phyloP scores from a whole-genome alignment of 169 alveolate species.

The Plasmodium vivax region DNA sequence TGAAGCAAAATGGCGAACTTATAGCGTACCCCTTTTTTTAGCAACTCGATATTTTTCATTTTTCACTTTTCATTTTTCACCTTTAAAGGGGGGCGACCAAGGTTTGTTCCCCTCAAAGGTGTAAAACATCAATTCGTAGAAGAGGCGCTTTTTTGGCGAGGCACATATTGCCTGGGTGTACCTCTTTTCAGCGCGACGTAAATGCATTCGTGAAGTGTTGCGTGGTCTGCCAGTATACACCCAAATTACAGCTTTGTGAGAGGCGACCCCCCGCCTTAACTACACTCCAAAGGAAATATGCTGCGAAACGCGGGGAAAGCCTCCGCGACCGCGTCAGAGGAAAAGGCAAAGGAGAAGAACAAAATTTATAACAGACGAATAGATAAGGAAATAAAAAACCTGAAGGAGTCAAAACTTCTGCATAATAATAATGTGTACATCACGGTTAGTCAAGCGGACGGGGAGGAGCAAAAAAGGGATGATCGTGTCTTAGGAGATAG shows the following conservation, averaged over 20 bases:
- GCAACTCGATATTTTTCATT: neutral
- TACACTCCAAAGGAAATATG: neutral
- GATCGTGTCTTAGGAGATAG: neutral
- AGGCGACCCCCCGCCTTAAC: neutral
- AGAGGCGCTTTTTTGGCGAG: neutral
- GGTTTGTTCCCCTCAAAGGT: neutral
- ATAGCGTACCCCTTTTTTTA: neutral
- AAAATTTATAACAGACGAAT: conserved; percentile 54
- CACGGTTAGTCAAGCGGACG: conserved; percentile 17
- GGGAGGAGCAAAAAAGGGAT: neutral
- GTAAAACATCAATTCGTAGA: neutral
- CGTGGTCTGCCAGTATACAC: neutral
- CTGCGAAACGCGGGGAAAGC: conserved; percentile 26
- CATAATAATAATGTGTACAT: conserved; percentile 29
- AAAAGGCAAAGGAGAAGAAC: conserved; percentile 12
- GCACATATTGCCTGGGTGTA: neutral
- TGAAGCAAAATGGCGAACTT: neutral
- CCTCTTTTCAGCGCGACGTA: neutral
- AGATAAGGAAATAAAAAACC: conserved; percentile 56
- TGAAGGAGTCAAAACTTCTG: conserved; percentile 41
- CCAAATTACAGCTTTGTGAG: neutral
- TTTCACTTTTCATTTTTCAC: neutral
- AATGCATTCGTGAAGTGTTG: neutral
- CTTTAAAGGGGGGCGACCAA: neutral
- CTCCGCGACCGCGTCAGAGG: neutral